Evolutionary conservation across 148 eudicot species (phyloP).

Genomic region (Amaranthus cruentus): DNA sequence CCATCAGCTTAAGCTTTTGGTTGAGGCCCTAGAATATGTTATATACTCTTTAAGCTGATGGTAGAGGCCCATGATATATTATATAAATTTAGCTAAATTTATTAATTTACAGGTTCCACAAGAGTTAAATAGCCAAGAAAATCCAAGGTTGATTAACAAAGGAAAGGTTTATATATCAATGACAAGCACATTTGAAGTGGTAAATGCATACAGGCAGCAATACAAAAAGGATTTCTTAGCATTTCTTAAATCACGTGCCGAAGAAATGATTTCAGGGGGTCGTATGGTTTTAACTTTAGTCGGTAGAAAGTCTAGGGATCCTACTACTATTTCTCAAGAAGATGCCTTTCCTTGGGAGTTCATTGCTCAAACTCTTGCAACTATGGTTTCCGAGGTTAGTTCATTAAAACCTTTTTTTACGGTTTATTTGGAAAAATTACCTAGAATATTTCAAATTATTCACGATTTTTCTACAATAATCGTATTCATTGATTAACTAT

Average conservation of each 20-base stretch:
- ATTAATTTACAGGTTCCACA: constrained; percentile 35
- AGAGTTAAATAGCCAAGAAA: constrained; percentile 25
- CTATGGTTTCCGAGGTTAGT: constrained; percentile 50
- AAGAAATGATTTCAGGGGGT: constrained; percentile 56
- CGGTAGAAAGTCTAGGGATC: constrained; percentile 38
- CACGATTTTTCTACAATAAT: no score
- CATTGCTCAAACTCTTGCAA: constrained; percentile 45
- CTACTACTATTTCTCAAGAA: constrained; percentile 21
- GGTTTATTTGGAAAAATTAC: no score
- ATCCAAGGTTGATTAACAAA: constrained; percentile 32
- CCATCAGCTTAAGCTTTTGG: no score
- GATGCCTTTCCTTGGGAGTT: constrained; percentile 53
- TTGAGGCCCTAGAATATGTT: no score
- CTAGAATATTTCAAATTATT: no score
- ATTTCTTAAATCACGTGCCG: constrained; percentile 49
- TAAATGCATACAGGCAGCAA: constrained; percentile 42
- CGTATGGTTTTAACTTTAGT: constrained; percentile 58
- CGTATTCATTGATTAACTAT: no score
- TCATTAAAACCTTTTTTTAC: no score
- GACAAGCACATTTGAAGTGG: constrained; percentile 41
- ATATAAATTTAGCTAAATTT: not conserved
- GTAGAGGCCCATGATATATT: no score
- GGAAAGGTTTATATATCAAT: constrained; percentile 53
- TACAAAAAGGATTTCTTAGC: constrained; percentile 41
- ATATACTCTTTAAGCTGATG: no score